Evolutionary conservation across 2,329 filamentous ascomycete species (phyloP), one percentile per base, ranked within the genome.

Genomic region (Pseudogymnoascus destructans): DNA sequence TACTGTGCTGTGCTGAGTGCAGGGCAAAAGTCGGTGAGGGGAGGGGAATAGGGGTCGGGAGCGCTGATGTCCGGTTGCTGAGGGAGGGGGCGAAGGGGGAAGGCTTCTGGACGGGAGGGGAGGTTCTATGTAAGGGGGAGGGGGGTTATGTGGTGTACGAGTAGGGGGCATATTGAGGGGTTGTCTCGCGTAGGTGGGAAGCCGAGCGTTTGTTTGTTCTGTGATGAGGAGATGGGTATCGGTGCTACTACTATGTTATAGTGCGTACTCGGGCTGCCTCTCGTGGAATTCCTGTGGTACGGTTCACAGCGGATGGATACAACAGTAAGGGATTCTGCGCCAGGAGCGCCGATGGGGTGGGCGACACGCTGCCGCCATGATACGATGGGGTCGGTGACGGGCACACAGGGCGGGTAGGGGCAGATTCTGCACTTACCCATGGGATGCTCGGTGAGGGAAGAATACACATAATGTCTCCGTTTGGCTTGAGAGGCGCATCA

Each of bases 21-120:
- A 4, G 42, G 46, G 46, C 46, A 52, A 52, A 52, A 52, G 46
- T 52, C 46, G 46, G 46, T 52, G 46, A 52, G 25, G n/a, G 11
- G 21, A 11, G 23, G 25, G 46, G 9, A 27, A 17, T 30, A 52
- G n/a, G 46, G 46, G 46, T 6, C 8, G 7, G n/a, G 25, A 10
- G 42, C 2, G 40, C 2, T 46, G 19, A 7, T 25, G 40, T 8
- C 13, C 23, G n/a, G 9, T 17, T 52, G 46, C 23, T 52, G 46
- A 23, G 25, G 46, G 46, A 52, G 25, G 23, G n/a, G 23, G 46
- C 46, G 46, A 52, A 52, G 23, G 46, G 46, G 46, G 46, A 52
- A 52, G 23, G 46, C 46, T 52, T 52, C 46, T 52, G 46, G 46
- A 52, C 30, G 9, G 23, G n/a, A 30, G 46, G 25, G 9, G 46